Evolutionary conservation across 2,329 filamentous ascomycete genomes (phyloP).

Genomic region (Cladosporium colombiae): DNA sequence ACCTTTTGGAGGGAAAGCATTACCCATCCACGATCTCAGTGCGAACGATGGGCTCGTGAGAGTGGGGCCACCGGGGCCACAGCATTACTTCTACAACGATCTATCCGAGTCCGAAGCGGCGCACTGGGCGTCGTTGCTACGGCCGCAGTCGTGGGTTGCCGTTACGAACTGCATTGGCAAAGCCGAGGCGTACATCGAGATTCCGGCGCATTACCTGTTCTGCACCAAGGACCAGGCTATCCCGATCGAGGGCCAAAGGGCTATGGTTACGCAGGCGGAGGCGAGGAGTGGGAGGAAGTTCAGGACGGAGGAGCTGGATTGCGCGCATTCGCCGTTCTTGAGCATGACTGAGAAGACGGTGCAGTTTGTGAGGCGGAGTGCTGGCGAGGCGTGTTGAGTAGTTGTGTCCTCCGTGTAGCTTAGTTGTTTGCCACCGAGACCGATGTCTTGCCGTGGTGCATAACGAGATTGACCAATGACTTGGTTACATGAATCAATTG

Average conservation of each 20-base stretch:
- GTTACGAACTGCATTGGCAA: constrained; percentile 26
- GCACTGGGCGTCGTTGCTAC: constrained; percentile 24
- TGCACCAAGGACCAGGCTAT: not conserved
- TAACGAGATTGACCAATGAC: not conserved
- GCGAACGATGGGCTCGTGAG: constrained; percentile 4
- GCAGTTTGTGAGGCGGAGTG: constrained; percentile 23
- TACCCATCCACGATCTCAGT: constrained; percentile 19
- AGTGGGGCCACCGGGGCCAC: constrained; percentile 4
- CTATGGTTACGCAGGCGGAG: not conserved
- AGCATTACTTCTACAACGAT: constrained; percentile 43
- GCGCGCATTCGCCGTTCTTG: constrained; percentile 27
- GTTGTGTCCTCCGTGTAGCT: not conserved
- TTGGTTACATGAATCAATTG: not conserved
- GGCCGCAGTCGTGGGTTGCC: constrained; percentile 18
- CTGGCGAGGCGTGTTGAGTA: constrained; percentile 15
- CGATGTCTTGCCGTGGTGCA: not conserved
- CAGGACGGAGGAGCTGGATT: constrained; percentile 16
- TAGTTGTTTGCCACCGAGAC: not conserved
- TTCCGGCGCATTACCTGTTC: constrained; percentile 33
- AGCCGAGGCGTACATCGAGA: constrained; percentile 37
- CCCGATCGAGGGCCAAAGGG: constrained; percentile 5
- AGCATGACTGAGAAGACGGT: constrained; percentile 23
- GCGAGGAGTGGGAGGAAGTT: constrained; percentile 12
- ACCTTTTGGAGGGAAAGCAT: constrained; percentile 19
- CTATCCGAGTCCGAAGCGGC: constrained; percentile 30